These are phyloP conservation scores for Arthromyces matolae DNA, from an alignment of 768 basidiomycete species.

Conservation along the genomic window DNA sequence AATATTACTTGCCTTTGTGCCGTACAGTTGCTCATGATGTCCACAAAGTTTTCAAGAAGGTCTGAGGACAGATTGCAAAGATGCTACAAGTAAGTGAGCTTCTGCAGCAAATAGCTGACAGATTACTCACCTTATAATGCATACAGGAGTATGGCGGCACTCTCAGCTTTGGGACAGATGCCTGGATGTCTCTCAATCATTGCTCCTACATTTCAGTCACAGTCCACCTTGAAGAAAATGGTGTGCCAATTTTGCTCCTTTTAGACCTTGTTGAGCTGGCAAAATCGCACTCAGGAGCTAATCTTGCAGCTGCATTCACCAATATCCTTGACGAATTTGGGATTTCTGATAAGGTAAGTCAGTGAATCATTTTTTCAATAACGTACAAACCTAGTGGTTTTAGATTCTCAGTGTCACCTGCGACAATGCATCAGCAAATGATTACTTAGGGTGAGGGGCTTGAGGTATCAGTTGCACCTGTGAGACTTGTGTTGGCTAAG, in stretches of 20 bases:
- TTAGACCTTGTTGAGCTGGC: slow-evolving; percentile 38
- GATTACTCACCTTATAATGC: neutral
- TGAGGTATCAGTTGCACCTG: slow-evolving; percentile 10
- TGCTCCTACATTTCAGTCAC: slow-evolving; percentile 23
- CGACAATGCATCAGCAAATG: slow-evolving; percentile 35
- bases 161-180: slow-evolving; percentile 31
- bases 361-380: no score
- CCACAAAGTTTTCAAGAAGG: slow-evolving; percentile 20
- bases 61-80: slow-evolving; percentile 20
- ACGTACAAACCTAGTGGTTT: no score
- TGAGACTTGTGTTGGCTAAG: slow-evolving; percentile 24
- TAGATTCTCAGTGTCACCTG: slow-evolving; percentile 32
- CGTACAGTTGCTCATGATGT: slow-evolving; percentile 28
- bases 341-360: slow-evolving; percentile 10
- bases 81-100: slow-evolving; percentile 23
- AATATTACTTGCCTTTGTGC: slow-evolving; percentile 28
- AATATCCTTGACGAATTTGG: slow-evolving; percentile 29
- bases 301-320: slow-evolving; percentile 31
- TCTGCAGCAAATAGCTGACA: neutral
- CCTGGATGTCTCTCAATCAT: slow-evolving; percentile 34
- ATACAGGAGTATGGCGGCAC: slow-evolving; percentile 26
- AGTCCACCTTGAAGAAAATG: slow-evolving; percentile 27
- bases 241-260: slow-evolving; percentile 17
- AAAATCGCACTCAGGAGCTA: slow-evolving; percentile 30
- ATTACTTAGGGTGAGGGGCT: slow-evolving; percentile 25